phyloP scores from a whole-genome alignment of 495 filamentous ascomycete genomes.

The Cryomyces antarcticus region DNA sequence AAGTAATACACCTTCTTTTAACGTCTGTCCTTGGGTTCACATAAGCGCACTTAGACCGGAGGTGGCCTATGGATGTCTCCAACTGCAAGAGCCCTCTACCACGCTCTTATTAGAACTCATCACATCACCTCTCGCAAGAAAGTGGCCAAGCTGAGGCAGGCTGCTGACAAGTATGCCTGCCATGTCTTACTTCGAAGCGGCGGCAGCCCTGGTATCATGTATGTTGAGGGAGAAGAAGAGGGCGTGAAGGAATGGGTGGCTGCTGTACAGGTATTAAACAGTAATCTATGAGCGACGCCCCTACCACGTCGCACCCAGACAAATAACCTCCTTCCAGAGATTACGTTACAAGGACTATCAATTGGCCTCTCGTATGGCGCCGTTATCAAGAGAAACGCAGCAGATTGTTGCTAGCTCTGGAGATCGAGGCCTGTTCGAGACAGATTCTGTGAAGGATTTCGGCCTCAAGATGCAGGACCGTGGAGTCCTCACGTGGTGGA shows the following conservation, averaged over 20 bases:
- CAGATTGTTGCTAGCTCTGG: background rate
- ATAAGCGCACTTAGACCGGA: too few species aligned
- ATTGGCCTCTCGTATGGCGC: conserved; percentile 10
- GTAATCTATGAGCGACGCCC: too few species aligned
- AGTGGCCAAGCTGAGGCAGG: conserved; percentile 41
- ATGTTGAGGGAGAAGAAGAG: conserved; percentile 39
- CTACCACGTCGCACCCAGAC: too few species aligned
- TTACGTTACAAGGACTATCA: conserved; percentile 23
- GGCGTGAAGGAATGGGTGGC: conserved; percentile 34
- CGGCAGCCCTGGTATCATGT: conserved; percentile 56
- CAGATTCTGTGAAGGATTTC: conserved; percentile 17
- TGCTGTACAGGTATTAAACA: conserved; percentile 24
- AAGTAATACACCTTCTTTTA: too few species aligned
- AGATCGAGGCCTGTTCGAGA: conserved; percentile 11
- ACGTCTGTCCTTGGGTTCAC: too few species aligned
- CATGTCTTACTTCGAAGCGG: conserved; percentile 45
- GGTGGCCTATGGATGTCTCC: background rate
- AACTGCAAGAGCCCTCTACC: conserved; percentile 6
- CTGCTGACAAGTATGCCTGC: conserved; percentile 33
- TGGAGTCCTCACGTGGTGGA: conserved; percentile 18
- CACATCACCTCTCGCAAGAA: conserved; percentile 73
- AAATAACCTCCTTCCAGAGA: conserved; percentile 1
- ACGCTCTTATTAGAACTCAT: conserved; percentile 52
- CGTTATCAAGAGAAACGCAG: background rate
- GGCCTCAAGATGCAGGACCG: conserved; percentile 13